phyloP scores from a whole-genome alignment of 2,329 filamentous ascomycete genomes.

The Chaetothyriales sp. region DNA sequence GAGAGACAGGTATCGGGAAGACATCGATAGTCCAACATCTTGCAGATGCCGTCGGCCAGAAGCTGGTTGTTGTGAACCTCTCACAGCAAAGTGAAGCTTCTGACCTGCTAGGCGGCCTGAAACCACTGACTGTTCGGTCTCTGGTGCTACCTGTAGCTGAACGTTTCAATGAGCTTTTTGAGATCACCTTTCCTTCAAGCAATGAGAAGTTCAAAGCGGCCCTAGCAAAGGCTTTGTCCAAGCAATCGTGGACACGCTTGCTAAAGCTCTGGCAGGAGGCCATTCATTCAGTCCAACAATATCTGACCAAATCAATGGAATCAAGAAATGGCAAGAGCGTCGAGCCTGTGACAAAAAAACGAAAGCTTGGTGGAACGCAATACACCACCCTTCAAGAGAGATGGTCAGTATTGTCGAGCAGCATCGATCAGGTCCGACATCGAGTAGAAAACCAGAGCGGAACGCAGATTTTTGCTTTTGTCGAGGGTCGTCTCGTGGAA shows the following conservation, averaged over 20 bases:
- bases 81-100: constrained; percentile 96
- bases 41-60: constrained; percentile 68
- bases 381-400: constrained; percentile 46
- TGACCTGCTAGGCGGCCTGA: constrained; percentile 92
- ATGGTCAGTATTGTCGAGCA: constrained; percentile 69
- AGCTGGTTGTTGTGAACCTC: constrained; percentile 82
- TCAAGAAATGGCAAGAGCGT: background rate
- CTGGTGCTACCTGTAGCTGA: constrained; percentile 83
- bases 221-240: constrained; percentile 64
- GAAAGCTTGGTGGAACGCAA: constrained; percentile 44
- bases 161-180: constrained; percentile 82
- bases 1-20: constrained; percentile 96
- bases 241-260: constrained; percentile 74
- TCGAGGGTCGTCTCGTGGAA: constrained; percentile 91
- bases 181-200: constrained; percentile 69
- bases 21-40: constrained; percentile 92
- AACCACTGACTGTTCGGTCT: constrained; percentile 81
- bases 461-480: constrained; percentile 87
- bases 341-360: constrained; percentile 53
- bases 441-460: constrained; percentile 57
- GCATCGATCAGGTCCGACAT: constrained; percentile 63
- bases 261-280: constrained; percentile 81
- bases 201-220: constrained; percentile 78
- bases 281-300: constrained; percentile 68
- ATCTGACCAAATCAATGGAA: constrained; percentile 33